Evolutionary conservation across 2,329 filamentous ascomycete species (phyloP), one percentile per base, ranked within the genome.

Genomic region (Nannizziopsis barbatae): DNA sequence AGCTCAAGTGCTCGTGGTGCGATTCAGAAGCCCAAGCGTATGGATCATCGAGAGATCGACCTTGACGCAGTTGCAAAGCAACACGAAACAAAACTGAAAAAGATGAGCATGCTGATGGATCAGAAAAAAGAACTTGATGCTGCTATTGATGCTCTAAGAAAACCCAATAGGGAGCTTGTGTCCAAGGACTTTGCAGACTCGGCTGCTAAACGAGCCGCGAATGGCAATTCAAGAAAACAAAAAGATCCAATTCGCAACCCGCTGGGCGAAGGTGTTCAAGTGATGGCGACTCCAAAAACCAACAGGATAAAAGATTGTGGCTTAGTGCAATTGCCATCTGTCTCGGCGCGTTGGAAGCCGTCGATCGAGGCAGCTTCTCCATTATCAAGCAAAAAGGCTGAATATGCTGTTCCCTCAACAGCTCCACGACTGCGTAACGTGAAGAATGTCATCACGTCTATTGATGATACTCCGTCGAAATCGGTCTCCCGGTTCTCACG

Each of bases 31-130:
- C 61, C 68, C 2, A 66, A 53, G 15, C 66, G 69, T 10, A 65
- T 65, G 20, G 67, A 69, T 42, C 71, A 73, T 52, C 69, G 71
- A 18, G 71, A 74, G 56, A 64, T 74, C 38, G 71, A 74, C 53
- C 62, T 74, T 8, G 64, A 66, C 42, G 67, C 69, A 2, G 64
- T 66, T 47, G 64, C 68, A 7, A 66, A 67, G 45, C 64, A 66
- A 45, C 67, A 69, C 44, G 68, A 73, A 52, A 60, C 63, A 8
- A 74, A 73, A 52, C 53, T 70, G 36, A 67, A 65, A 53, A 71
- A 70, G 53, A 67, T 70, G 48, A 66, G 71, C 49, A 61, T 66
- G 51, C 57, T 71, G 10, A 59, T 66, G 18, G 68, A 72, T 27
- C 69, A 72, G 50, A 71, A 71, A 58, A 68, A 64, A 50, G 70